Evolutionary conservation across 306 rosid genomes (phyloP).

Genomic region (Citrullus colocynthis): DNA sequence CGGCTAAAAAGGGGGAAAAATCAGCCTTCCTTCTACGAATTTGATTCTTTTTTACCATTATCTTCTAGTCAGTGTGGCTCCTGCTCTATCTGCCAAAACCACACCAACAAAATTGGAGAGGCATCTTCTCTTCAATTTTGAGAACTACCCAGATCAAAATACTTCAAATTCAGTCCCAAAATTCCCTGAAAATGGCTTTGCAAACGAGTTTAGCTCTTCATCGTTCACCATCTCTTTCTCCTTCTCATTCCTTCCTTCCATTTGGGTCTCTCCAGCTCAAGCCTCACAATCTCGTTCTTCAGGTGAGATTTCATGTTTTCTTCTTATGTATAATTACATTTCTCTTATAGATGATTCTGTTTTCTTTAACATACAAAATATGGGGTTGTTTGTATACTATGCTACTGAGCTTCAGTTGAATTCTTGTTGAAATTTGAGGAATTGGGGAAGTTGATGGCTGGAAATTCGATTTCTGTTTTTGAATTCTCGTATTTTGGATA

Average conservation of each 20-base stretch:
- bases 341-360: neutral
- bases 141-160: neutral
- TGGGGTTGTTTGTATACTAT: neutral
- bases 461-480: neutral
- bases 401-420: neutral
- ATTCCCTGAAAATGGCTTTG: neutral
- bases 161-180: neutral
- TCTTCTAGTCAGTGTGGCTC: neutral
- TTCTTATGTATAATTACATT: neutral
- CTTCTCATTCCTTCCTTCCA: conserved; percentile 1
- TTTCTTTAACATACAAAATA: too few species aligned
- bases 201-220: conserved; percentile 8
- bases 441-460: neutral
- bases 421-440: neutral
- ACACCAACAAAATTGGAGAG: neutral
- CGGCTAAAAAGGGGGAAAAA: neutral
- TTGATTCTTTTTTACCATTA: conserved; percentile 5
- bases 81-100: neutral
- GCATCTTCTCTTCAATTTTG: neutral
- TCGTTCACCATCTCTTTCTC: conserved; percentile 6
- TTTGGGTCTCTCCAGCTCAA: conserved; percentile 7
- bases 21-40: neutral
- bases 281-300: conserved; percentile 14
- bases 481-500: neutral
- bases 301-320: neutral